Percentiles rank a stretch among this genome's conserved stretches.
Evolutionary conservation across 495 filamentous ascomycete species (phyloP).

Genomic region (Massariosphaeria phaeospora): DNA sequence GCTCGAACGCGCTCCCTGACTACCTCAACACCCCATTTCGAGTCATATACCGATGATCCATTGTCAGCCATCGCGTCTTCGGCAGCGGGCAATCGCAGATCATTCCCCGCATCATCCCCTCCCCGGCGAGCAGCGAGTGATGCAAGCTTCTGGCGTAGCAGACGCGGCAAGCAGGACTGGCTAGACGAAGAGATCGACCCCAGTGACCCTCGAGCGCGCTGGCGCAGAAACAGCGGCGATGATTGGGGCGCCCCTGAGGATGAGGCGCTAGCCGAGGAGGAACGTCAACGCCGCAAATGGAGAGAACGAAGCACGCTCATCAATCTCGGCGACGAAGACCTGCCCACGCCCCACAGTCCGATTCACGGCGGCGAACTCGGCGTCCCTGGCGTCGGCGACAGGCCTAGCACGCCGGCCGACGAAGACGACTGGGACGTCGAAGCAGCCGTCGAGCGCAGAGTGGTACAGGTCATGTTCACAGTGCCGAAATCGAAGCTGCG

Average conservation of each 20-base stretch:
- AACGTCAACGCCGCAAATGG: conserved; percentile 11
- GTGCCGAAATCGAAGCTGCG: conserved; percentile 78
- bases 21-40: conserved; percentile 9
- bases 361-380: conserved; percentile 7
- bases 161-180: conserved; percentile 45
- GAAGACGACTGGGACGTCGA: conserved; percentile 91
- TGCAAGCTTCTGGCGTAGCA: conserved; percentile 56
- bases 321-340: conserved; percentile 26
- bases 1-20: conserved; percentile 22
- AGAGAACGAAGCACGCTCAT: conserved; percentile 19
- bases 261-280: conserved; percentile 19
- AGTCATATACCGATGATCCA: conserved; percentile 14
- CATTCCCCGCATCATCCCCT: conserved; percentile 6
- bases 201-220: conserved; percentile 19
- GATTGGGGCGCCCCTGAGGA: conserved; percentile 35
- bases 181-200: conserved; percentile 28
- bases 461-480: conserved; percentile 92
- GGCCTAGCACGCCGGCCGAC: conserved; percentile 27
- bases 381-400: conserved; percentile 6
- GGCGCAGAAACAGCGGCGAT: conserved; percentile 28
- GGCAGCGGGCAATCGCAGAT: conserved; percentile 26
- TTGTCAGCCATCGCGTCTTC: conserved; percentile 19
- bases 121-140: conserved; percentile 56
- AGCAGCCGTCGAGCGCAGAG: conserved; percentile 66
- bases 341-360: conserved; percentile 7